Evolutionary conservation across 306 rosid species (phyloP).

Genomic region (Abrus pulchellus): DNA sequence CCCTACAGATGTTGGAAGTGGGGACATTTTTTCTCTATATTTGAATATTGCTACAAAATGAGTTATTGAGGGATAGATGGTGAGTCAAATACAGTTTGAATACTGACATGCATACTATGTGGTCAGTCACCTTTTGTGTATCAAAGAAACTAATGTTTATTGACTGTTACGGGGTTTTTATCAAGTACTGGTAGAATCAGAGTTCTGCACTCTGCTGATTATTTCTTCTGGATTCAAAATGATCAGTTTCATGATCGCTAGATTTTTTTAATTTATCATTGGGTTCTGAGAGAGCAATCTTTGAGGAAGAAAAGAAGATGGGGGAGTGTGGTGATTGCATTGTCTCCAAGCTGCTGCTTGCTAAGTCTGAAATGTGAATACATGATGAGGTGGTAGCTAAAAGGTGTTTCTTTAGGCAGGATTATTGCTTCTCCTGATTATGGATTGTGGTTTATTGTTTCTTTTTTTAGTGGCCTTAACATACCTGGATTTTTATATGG

Average conservation of each 20-base stretch:
- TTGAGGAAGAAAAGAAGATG: not conserved
- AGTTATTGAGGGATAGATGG: constrained; percentile 21
- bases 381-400: not conserved
- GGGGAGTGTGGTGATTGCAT: not conserved
- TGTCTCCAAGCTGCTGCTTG: constrained; percentile 24
- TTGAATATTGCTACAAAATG: not conserved
- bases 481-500: not conserved
- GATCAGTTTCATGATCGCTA: constrained; percentile 3
- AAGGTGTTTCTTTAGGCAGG: constrained; percentile 2
- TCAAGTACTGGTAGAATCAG: constrained; percentile 10
- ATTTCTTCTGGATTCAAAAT: constrained; percentile 1
- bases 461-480: not conserved
- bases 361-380: not conserved
- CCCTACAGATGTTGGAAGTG: constrained; percentile 24
- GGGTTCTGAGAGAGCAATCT: constrained; percentile 13
- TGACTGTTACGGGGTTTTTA: not conserved
- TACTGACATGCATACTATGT: not conserved
- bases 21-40: constrained; percentile 17
- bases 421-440: not conserved
- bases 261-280: constrained; percentile 3
- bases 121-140: constrained; percentile 5
- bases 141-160: constrained; percentile 10
- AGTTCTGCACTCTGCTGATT: not conserved
- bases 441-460: not conserved
- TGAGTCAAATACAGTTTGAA: constrained; percentile 1